Percentiles rank a stretch among this genome's conserved stretches.
phyloP scores from a whole-genome alignment of 192 early-diverging fungal species.

The Linnemannia exigua region DNA sequence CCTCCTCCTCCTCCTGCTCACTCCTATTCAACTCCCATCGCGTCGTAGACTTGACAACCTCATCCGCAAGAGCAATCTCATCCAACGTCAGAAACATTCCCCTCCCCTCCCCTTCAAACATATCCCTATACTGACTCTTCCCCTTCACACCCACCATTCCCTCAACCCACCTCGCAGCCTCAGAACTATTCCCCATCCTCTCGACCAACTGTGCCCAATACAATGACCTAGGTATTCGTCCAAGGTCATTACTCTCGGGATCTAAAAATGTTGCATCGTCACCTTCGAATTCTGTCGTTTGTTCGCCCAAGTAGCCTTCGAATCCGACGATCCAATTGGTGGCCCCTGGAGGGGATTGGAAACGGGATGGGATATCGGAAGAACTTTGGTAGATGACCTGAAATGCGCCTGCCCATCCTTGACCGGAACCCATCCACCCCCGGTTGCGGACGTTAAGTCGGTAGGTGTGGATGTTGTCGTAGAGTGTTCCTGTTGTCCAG shows the following conservation, averaged over 20 bases:
- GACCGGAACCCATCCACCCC: constrained; percentile 46
- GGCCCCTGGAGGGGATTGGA: constrained; percentile 40
- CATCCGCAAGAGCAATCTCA: constrained; percentile 1
- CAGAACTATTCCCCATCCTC: constrained; percentile 5
- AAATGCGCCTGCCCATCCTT: constrained; percentile 49
- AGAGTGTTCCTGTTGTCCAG: constrained; percentile 37
- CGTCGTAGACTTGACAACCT: neutral
- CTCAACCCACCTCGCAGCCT: neutral
- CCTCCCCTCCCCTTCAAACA: neutral
- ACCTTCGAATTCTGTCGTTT: constrained; percentile 4
- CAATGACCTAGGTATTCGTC: constrained; percentile 8
- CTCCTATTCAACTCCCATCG: neutral
- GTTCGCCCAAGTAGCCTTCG: neutral
- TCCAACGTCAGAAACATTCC: neutral
- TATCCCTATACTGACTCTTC: constrained; percentile 24
- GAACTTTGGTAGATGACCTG: constrained; percentile 31
- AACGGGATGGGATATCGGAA: neutral
- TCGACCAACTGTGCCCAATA: constrained; percentile 50
- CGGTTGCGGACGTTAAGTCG: constrained; percentile 42
- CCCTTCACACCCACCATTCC: constrained; percentile 22
- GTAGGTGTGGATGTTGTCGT: constrained; percentile 35
- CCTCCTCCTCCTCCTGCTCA: neutral
- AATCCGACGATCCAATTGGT: constrained; percentile 47
- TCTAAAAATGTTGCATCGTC: constrained; percentile 33
- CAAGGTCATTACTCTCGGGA: neutral